These are phyloP conservation scores for Mycena polygramma DNA, from an alignment of 768 basidiomycete species.

Conservation along the genomic window DNA sequence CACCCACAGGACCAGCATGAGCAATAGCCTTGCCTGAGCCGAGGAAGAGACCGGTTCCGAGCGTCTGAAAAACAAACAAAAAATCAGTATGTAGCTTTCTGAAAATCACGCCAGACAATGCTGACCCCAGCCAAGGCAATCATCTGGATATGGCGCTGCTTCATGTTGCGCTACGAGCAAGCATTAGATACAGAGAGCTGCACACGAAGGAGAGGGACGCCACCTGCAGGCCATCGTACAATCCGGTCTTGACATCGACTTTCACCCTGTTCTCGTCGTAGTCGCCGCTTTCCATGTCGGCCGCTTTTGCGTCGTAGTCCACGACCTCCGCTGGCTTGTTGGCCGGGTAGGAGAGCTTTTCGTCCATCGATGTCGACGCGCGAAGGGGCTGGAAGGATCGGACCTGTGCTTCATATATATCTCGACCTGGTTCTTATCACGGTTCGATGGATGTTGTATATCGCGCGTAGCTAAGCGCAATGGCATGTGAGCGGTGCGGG, in stretches of 20 bases:
- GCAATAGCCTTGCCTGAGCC: slow-evolving; percentile 63
- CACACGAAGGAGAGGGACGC: no score
- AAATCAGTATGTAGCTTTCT: slow-evolving; percentile 39
- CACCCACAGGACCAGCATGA: slow-evolving; percentile 67
- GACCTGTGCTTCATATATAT: not conserved
- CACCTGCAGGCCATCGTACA: slow-evolving; percentile 24
- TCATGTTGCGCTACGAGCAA: slow-evolving; percentile 24
- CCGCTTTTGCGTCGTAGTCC: not conserved
- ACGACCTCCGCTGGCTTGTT: not conserved
- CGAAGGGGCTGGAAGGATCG: not conserved
- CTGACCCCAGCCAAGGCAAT: slow-evolving; percentile 31
- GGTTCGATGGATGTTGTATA: not conserved
- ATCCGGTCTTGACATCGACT: slow-evolving; percentile 29
- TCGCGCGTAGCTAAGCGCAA: no score
- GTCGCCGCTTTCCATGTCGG: not conserved
- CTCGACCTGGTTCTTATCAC: not conserved
- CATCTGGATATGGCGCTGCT: slow-evolving; percentile 35
- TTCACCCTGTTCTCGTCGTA: slow-evolving; percentile 25
- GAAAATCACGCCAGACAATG: not conserved
- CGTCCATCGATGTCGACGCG: not conserved
- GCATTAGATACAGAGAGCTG: no score
- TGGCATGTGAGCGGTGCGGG: no score
- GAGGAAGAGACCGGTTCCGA: slow-evolving; percentile 70
- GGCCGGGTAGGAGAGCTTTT: not conserved
- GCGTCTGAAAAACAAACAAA: slow-evolving; percentile 50